A percentile compares a stretch with the other conserved stretches of the same genome.
These are phyloP conservation scores for Russula dissimulans DNA, from an alignment of 768 basidiomycete genomes.

Conservation along the genomic window DNA sequence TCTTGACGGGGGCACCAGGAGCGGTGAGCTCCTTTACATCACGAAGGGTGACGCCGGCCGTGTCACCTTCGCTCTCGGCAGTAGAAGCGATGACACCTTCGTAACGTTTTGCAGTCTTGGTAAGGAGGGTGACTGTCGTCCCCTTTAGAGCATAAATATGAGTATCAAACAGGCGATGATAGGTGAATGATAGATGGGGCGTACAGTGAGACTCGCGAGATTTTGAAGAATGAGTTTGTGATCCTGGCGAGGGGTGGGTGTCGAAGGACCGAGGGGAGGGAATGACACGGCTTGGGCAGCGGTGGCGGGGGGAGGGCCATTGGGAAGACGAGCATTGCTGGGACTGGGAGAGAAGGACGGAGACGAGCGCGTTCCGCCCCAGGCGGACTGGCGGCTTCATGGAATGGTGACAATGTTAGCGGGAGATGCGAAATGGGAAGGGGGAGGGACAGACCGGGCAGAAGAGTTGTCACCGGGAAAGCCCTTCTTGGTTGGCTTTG, in stretches of 20 bases:
- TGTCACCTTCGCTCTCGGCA: conserved; percentile 56
- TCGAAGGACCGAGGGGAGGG: conserved; percentile 34
- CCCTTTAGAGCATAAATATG: conserved; percentile 36
- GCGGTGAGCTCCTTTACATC: conserved; percentile 65
- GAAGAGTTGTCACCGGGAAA: conserved; percentile 38
- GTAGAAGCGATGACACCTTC: conserved; percentile 58
- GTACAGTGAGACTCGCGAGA: conserved; percentile 52
- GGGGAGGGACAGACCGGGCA: conserved; percentile 37
- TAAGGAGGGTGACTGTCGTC: conserved; percentile 61
- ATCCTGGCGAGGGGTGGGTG: conserved; percentile 31
- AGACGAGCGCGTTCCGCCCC: conserved; percentile 60
- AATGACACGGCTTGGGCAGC: conserved; percentile 23
- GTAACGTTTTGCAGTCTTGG: conserved; percentile 61
- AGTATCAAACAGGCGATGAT: neutral
- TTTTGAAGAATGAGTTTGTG: conserved; percentile 41
- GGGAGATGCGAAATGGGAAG: conserved; percentile 16
- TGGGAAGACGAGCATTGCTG: conserved; percentile 35
- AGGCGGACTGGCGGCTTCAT: conserved; percentile 41
- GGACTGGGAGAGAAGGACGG: conserved; percentile 56
- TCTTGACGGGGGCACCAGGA: conserved; percentile 59
- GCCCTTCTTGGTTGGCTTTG: conserved; percentile 57
- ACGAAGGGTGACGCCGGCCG: conserved; percentile 64
- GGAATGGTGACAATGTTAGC: neutral
- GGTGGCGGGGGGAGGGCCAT: conserved; percentile 30
- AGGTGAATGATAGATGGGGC: conserved; percentile 21